Conservation (phyloP, 2,329 filamentous ascomycete species). For the Epichloe hybrida region DNA sequence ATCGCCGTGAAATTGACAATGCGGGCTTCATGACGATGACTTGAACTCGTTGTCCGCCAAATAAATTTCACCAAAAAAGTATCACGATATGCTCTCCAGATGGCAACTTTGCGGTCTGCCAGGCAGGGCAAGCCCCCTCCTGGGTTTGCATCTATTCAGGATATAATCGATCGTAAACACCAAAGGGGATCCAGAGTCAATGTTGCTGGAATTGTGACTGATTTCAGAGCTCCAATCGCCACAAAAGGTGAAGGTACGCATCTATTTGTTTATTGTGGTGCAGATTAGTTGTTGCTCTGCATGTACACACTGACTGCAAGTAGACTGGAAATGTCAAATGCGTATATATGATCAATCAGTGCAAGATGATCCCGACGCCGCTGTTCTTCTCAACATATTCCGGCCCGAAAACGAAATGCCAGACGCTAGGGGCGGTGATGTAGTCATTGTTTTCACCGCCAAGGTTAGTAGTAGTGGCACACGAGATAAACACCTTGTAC, state of each 20-base stretch:
- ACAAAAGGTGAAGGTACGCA: slow-evolving; percentile 39
- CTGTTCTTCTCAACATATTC: slow-evolving; percentile 47
- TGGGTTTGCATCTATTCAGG: slow-evolving; percentile 19
- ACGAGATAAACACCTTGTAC: neutral
- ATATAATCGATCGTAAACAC: slow-evolving; percentile 29
- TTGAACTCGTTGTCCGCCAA: neutral
- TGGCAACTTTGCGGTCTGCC: slow-evolving; percentile 4
- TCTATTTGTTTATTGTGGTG: neutral
- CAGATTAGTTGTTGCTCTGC: neutral
- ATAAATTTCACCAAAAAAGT: neutral
- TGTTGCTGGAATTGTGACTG: slow-evolving; percentile 59
- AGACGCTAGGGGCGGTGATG: slow-evolving; percentile 25
- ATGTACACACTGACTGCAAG: neutral
- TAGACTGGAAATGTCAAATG: slow-evolving; percentile 49
- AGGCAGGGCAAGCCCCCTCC: slow-evolving; percentile 10
- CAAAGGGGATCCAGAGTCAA: slow-evolving; percentile 27
- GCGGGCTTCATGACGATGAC: neutral
- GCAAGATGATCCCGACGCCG: slow-evolving; percentile 25
- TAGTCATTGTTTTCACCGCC: slow-evolving; percentile 33
- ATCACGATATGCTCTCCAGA: slow-evolving; percentile 1
- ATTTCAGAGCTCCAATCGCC: slow-evolving; percentile 39
- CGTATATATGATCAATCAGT: slow-evolving; percentile 46
- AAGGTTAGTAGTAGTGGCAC: slow-evolving; percentile 29
- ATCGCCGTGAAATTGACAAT: neutral
- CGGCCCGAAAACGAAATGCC: slow-evolving; percentile 36